Evolutionary conservation across 176 grass and related monocot species (phyloP), one percentile per base, ranked within the genome.

Genomic region (Carex pumila): DNA sequence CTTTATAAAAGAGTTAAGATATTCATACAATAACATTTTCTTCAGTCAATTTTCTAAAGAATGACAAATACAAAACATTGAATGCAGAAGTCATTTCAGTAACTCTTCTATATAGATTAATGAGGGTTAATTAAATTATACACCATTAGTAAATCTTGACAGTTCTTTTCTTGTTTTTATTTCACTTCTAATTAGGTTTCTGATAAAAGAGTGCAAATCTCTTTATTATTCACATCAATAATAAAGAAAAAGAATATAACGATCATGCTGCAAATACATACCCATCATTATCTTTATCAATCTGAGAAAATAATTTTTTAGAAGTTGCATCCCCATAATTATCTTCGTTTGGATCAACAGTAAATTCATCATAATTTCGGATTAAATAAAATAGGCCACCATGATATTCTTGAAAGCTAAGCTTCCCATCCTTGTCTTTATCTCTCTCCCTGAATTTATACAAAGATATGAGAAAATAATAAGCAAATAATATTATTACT

Each of bases 251-350:
- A 39, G 7, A 30, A 30, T 25, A 75, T 75, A 30, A 79, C 56
- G 19, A 86, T 71, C n/a, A 62, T 2, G 83, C 37, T 6, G 59
- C 25, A 87, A 87, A 89, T 52, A 62, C 85, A 84, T 95, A 99
- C 96, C 91, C 93, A 88, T 99, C 89, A 21, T 92, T 95, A 89
- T 95, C 88, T 87, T 85, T 71, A 88, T 95, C 93, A 81, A 99
- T 91, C 54, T 95, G 86, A 58, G 89, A 86, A 88, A 95, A 95
- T 45, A 91, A 92, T 68, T 90, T 99, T 88, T 84, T 99, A 85
- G 93, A 91, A 2, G 96, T 88, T 86, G 90, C 91, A 64, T 95
- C 86, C 64, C 89, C 91, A 19, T 65, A 82, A 86, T 85, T 86
- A 15, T 88, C 86, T 39, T 87, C 89, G 65, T 91, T 61, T 87